phyloP scores from a whole-genome alignment of 1,284 basidiomycete species.

The Cystobasidium slooffiae region DNA sequence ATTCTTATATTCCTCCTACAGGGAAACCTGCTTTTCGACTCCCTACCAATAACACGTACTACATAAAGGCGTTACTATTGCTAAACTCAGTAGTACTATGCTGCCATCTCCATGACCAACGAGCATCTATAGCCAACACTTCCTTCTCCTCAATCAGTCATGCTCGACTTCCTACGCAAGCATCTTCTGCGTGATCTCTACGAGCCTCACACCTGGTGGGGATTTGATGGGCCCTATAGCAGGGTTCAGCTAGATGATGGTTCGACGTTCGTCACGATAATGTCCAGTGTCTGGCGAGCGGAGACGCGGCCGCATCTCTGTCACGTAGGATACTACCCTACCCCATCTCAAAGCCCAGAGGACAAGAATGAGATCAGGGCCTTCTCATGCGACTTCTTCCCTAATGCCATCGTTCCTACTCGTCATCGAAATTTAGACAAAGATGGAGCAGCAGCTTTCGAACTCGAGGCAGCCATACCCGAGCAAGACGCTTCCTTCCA shows the following conservation, averaged over 20 bases:
- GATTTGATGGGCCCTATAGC: slow-evolving; percentile 38
- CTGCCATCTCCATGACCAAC: neutral
- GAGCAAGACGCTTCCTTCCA: slow-evolving; percentile 26
- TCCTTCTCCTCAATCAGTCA: neutral
- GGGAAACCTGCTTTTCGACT: no score
- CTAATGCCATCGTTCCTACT: slow-evolving; percentile 10
- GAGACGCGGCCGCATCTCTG: slow-evolving; percentile 30
- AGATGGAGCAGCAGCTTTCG: slow-evolving; percentile 24
- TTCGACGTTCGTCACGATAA: slow-evolving; percentile 31
- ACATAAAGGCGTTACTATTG: no score
- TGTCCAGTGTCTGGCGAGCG: slow-evolving; percentile 41
- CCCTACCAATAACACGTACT: no score
- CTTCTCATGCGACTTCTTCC: slow-evolving; percentile 41
- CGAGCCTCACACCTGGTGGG: slow-evolving; percentile 33
- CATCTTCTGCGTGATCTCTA: slow-evolving; percentile 35
- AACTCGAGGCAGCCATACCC: slow-evolving; percentile 30
- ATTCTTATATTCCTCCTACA: no score
- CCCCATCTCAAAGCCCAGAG: neutral
- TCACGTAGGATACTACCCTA: slow-evolving; percentile 34
- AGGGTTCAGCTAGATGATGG: slow-evolving; percentile 35
- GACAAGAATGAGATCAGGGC: slow-evolving; percentile 21
- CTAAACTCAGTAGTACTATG: no score
- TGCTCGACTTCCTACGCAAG: slow-evolving; percentile 36
- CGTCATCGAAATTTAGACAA: slow-evolving; percentile 10
- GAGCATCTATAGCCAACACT: neutral